Percentiles rank a stretch among this genome's conserved stretches.
Conservation (phyloP, 139 green algal species). For the Coelastrella sp. region DNA sequence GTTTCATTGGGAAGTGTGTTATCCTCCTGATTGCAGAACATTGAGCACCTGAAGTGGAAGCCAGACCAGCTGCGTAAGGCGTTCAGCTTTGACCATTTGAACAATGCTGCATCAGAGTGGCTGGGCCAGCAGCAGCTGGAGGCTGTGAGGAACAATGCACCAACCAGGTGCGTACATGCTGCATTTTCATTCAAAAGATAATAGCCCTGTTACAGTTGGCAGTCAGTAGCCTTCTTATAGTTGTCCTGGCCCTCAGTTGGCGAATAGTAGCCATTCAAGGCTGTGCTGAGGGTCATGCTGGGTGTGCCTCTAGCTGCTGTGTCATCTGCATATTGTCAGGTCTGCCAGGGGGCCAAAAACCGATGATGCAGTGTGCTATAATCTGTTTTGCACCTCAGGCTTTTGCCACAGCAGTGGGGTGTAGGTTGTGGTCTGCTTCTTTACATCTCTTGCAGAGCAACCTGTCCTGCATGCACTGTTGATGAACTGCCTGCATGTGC, state of each 20-base stretch:
- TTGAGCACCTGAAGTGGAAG: slow-evolving; percentile 41
- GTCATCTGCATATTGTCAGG: too few species aligned
- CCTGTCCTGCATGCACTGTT: background rate
- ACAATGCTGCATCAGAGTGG: slow-evolving; percentile 62
- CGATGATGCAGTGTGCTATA: too few species aligned
- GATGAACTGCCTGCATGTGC: background rate
- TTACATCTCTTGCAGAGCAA: background rate
- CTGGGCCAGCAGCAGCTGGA: slow-evolving; percentile 69
- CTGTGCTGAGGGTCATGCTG: too few species aligned
- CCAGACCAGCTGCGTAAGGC: background rate
- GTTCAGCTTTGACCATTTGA: slow-evolving; percentile 26
- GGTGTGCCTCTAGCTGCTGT: too few species aligned
- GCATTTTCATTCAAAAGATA: background rate
- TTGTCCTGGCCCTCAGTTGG: too few species aligned
- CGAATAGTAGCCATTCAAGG: too few species aligned
- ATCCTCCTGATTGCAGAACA: slow-evolving; percentile 19
- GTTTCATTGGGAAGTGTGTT: background rate
- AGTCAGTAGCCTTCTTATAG: background rate
- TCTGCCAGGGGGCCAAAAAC: too few species aligned
- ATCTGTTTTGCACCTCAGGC: too few species aligned
- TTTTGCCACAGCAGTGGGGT: background rate
- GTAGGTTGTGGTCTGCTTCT: background rate
- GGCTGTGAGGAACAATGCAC: slow-evolving; percentile 64
- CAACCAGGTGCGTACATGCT: slow-evolving; percentile 40
- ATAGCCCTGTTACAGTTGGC: background rate